A percentile compares a stretch with the other conserved stretches of the same genome.
phyloP scores from a whole-genome alignment of 805 yeast genomes.

The Hanseniaspora pseudoguilliermondii region DNA sequence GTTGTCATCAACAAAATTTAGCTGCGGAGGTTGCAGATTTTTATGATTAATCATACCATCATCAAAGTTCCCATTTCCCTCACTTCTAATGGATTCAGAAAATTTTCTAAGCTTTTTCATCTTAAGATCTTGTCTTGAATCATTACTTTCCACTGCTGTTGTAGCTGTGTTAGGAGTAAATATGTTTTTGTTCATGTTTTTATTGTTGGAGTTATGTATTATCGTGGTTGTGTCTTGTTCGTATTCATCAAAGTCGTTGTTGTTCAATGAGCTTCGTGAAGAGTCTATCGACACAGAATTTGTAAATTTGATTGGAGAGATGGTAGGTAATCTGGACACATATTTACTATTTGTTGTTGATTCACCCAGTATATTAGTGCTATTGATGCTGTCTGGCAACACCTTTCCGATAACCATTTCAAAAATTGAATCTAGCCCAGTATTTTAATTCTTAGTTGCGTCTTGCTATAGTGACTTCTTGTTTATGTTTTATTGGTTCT shows the following conservation, averaged over 20 bases:
- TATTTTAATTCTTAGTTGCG: too few species aligned
- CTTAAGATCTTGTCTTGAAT: conserved; percentile 1
- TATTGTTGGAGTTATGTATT: background rate
- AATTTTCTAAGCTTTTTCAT: conserved; percentile 8
- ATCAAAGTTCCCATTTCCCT: background rate
- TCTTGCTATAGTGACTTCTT: too few species aligned
- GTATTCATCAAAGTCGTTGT: conserved; percentile 1
- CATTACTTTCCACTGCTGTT: conserved; percentile 12
- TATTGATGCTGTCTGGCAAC: conserved; percentile 1
- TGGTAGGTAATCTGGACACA: conserved; percentile 1
- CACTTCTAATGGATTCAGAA: background rate
- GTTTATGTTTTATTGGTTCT: background rate
- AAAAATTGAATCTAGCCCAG: background rate
- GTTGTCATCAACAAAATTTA: conserved; percentile 3
- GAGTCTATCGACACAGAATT: conserved; percentile 1
- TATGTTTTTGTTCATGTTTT: background rate
- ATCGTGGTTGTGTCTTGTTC: conserved; percentile 9
- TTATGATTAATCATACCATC: background rate
- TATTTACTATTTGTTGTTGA: conserved; percentile 6
- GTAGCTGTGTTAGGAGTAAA: conserved; percentile 10
- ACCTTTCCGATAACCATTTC: conserved; percentile 9
- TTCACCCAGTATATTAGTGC: conserved; percentile 2
- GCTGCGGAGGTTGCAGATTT: background rate
- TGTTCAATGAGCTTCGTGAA: background rate
- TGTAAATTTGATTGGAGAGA: conserved; percentile 5